phyloP scores from a whole-genome alignment of 2,329 filamentous ascomycete species.

The Pseudogymnoascus sp. region DNA sequence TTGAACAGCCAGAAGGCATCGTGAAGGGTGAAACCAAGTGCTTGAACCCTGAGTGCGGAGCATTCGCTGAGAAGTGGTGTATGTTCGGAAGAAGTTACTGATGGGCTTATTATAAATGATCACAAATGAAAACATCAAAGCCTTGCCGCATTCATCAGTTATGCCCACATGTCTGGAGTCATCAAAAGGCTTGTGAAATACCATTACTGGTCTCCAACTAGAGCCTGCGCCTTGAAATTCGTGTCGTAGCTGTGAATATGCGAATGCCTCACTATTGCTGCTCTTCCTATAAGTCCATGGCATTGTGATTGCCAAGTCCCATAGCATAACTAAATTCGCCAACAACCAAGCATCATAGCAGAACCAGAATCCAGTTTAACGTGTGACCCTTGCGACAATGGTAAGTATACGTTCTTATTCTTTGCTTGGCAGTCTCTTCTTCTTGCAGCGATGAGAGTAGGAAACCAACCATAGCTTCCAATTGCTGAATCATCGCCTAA shows the following conservation, averaged over 20 bases:
- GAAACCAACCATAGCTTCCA: not conserved
- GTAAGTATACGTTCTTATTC: not conserved
- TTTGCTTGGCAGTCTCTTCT: not conserved
- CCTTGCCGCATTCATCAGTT: not conserved
- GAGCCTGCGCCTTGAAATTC: not conserved
- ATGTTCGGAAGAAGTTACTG: conserved; percentile 70
- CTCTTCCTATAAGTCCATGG: not conserved
- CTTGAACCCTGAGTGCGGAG: conserved; percentile 76
- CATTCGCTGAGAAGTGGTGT: conserved; percentile 73
- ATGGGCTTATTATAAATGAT: not conserved
- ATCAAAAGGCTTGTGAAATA: not conserved
- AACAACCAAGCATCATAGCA: not conserved
- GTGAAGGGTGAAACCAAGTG: conserved; percentile 80
- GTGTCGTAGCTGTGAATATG: not conserved
- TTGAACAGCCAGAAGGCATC: conserved; percentile 77
- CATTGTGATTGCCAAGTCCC: not conserved
- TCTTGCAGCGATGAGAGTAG: not conserved
- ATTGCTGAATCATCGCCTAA: not conserved
- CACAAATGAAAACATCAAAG: not conserved
- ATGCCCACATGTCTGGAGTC: not conserved
- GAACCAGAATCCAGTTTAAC: not conserved
- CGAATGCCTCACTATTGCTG: not conserved
- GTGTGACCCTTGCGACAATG: not conserved
- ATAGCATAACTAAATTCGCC: not conserved
- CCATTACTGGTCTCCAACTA: not conserved